Conservation (phyloP, 768 basidiomycete genomes). For the Panaeolus cyanescens region DNA sequence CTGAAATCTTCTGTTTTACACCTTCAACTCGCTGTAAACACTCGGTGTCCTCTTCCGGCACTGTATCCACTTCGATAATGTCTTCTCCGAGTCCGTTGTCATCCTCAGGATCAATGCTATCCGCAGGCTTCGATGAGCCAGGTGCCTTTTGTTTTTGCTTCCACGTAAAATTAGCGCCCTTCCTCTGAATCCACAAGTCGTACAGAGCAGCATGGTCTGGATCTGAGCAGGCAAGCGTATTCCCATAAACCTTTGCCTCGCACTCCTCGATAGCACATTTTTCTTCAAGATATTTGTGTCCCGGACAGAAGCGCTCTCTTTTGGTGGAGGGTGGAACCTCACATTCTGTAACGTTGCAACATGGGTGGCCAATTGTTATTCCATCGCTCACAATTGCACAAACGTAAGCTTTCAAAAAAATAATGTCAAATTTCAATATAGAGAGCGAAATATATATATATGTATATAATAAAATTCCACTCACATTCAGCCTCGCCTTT, state of each 20-base stretch:
- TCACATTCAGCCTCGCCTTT: not conserved
- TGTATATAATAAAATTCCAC: not conserved
- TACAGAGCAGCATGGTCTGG: not conserved
- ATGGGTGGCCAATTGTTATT: conserved; percentile 10
- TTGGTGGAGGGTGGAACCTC: not conserved
- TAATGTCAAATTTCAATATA: not conserved
- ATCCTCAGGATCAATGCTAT: too few relatives aligned
- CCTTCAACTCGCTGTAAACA: not conserved
- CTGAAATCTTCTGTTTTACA: not conserved
- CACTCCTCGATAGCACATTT: conserved; percentile 3
- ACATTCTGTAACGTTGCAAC: conserved; percentile 3
- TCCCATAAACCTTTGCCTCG: not conserved
- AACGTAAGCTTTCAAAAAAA: not conserved
- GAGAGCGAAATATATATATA: not conserved
- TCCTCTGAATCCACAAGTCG: too few relatives aligned
- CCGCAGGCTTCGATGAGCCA: too few relatives aligned
- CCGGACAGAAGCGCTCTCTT: not conserved
- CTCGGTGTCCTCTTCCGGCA: conserved; percentile 9
- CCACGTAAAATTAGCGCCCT: too few relatives aligned
- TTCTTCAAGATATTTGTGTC: not conserved
- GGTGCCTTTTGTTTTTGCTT: too few relatives aligned
- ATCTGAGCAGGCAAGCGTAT: not conserved
- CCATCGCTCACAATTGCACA: conserved; percentile 14
- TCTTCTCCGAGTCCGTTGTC: not conserved
- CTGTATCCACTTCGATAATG: too few relatives aligned